Conservation (phyloP, 164 flowering plant genomes). For the Vitis vinifera region DNA sequence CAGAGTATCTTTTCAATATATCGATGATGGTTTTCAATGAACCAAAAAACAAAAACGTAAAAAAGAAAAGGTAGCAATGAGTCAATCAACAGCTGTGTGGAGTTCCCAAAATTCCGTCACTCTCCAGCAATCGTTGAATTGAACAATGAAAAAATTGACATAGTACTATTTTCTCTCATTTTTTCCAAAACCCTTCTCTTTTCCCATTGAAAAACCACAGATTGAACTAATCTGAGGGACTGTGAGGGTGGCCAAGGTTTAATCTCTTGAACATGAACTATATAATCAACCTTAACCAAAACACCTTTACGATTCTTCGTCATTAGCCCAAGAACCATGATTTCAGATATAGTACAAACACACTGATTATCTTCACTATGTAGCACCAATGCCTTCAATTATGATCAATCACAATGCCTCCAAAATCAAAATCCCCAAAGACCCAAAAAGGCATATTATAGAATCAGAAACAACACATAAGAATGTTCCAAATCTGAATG, state of each 20-base stretch:
- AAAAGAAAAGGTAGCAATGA: too few species aligned
- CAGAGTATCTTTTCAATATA: neutral
- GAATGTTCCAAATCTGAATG: neutral
- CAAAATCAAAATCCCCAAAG: neutral
- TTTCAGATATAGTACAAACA: slow-evolving; percentile 3
- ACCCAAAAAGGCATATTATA: neutral
- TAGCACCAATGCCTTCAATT: slow-evolving; percentile 1
- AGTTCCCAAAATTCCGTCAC: too few species aligned
- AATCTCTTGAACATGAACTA: slow-evolving; percentile 63
- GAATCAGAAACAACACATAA: neutral
- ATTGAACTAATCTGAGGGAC: slow-evolving; percentile 51
- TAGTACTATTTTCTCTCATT: too few species aligned
- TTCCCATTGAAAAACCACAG: slow-evolving; percentile 81
- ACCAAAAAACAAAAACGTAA: too few species aligned
- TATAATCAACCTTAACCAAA: slow-evolving; percentile 56
- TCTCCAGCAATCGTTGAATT: too few species aligned
- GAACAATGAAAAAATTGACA: too few species aligned
- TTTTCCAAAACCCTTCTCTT: slow-evolving; percentile 15
- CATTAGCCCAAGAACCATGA: slow-evolving; percentile 86
- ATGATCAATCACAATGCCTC: slow-evolving; percentile 12
- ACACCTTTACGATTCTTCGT: slow-evolving; percentile 53
- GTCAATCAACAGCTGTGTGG: too few species aligned
- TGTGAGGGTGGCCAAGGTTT: slow-evolving; percentile 88
- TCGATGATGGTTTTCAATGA: neutral
- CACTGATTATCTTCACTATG: neutral